Evolutionary conservation across 1,284 basidiomycete genomes (phyloP).

Genomic region (Inonotus hispidus): DNA sequence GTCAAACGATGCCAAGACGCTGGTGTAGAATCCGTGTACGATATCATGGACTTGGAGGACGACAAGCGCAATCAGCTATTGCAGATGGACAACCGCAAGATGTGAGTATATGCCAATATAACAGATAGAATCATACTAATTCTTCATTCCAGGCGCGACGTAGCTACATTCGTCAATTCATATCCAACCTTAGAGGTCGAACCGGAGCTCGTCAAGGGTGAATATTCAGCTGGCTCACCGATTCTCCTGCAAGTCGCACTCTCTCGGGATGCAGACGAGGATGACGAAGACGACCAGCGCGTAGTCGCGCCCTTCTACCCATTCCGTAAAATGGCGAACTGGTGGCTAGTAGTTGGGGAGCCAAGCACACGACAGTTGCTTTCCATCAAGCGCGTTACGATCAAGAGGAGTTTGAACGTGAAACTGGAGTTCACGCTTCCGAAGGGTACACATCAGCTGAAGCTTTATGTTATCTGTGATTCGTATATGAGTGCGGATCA

Average conservation of each 20-base stretch:
- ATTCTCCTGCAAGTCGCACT: constrained; percentile 80
- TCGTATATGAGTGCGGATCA: constrained; percentile 89
- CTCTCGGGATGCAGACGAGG: constrained; percentile 77
- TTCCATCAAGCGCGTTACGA: constrained; percentile 93
- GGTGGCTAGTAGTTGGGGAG: constrained; percentile 97
- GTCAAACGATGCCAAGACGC: constrained; percentile 83
- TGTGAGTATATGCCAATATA: constrained; percentile 45
- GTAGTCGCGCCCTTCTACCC: constrained; percentile 94
- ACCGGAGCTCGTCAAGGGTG: constrained; percentile 76
- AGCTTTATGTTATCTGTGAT: constrained; percentile 91
- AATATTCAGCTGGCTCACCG: constrained; percentile 79
- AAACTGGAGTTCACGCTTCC: constrained; percentile 88
- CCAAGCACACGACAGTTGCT: constrained; percentile 69
- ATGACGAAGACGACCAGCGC: constrained; percentile 63
- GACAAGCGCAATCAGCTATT: constrained; percentile 78
- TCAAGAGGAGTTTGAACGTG: constrained; percentile 70
- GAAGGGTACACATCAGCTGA: constrained; percentile 78
- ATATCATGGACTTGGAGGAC: constrained; percentile 97
- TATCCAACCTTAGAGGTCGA: constrained; percentile 91
- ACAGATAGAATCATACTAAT: constrained; percentile 19
- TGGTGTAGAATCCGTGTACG: constrained; percentile 83
- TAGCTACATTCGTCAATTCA: constrained; percentile 91
- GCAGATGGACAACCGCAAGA: constrained; percentile 82
- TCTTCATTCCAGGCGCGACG: constrained; percentile 57
- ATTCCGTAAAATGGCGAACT: constrained; percentile 85